Percentiles rank a stretch among this genome's conserved stretches.
Conservation (phyloP, 768 basidiomycete species). For the Suillus subluteus region DNA sequence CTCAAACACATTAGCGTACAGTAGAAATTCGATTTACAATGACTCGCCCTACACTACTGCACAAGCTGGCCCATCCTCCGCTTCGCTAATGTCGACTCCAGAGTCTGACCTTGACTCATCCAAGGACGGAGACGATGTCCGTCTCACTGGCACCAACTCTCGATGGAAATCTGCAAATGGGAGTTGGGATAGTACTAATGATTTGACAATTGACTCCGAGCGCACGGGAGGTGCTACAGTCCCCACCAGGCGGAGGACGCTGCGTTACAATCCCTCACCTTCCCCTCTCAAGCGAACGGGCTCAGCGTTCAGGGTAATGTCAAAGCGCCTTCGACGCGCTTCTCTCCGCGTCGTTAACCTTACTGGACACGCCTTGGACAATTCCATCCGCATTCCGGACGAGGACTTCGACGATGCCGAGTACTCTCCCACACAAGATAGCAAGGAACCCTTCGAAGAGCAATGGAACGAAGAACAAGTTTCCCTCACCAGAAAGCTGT, state of each 20-base stretch:
- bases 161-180: constrained; percentile 34
- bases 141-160: constrained; percentile 58
- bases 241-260: constrained; percentile 39
- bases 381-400: constrained; percentile 59
- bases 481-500: constrained; percentile 46
- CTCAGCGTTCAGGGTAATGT: constrained; percentile 59
- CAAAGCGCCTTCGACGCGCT: constrained; percentile 59
- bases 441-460: constrained; percentile 39
- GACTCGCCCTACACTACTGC: constrained; percentile 32
- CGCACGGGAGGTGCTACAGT: constrained; percentile 44
- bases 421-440: constrained; percentile 35
- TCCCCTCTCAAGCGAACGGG: constrained; percentile 67
- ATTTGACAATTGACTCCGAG: constrained; percentile 49
- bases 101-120: constrained; percentile 42
- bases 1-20: constrained; percentile 19
- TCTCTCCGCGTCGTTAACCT: constrained; percentile 86
- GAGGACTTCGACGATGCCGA: constrained; percentile 40
- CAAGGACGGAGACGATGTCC: constrained; percentile 61
- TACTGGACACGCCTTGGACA: constrained; percentile 60
- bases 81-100: constrained; percentile 48
- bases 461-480: constrained; percentile 24
- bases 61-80: constrained; percentile 52
- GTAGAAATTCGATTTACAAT: not conserved
- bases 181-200: constrained; percentile 29
- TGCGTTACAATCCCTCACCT: constrained; percentile 56